These are phyloP conservation scores for Heterobasidion parviporum DNA, from an alignment of 1,284 basidiomycete species.

Conservation along the genomic window DNA sequence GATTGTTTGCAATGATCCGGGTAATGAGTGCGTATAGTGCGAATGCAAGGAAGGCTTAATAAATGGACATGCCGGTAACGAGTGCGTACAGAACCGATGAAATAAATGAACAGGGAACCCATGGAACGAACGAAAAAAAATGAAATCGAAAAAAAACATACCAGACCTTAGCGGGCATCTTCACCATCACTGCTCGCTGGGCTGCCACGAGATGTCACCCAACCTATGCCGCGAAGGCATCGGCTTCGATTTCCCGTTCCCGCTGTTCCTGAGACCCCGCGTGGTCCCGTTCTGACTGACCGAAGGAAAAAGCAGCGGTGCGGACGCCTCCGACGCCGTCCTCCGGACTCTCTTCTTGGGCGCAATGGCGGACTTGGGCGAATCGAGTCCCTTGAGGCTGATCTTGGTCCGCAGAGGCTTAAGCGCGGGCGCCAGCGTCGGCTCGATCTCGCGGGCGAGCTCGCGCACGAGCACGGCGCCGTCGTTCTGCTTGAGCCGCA, in stretches of 20 bases:
- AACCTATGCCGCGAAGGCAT: constrained; percentile 28
- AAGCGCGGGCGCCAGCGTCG: constrained; percentile 60
- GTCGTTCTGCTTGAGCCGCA: constrained; percentile 73
- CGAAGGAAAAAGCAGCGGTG: constrained; percentile 20
- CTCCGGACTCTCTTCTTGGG: constrained; percentile 55
- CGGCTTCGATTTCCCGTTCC: constrained; percentile 16
- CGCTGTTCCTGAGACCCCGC: constrained; percentile 3
- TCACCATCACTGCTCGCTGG: constrained; percentile 9
- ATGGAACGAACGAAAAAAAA: background rate
- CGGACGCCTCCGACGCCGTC: constrained; percentile 59
- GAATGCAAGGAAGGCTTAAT: background rate
- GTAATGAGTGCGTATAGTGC: background rate
- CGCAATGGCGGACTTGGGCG: constrained; percentile 39
- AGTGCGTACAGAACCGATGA: background rate
- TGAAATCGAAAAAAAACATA: background rate
- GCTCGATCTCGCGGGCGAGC: constrained; percentile 76
- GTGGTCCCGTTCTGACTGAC: constrained; percentile 13
- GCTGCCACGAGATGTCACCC: constrained; percentile 45
- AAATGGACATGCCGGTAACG: background rate
- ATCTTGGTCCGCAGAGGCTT: constrained; percentile 35
- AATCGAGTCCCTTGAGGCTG: constrained; percentile 25
- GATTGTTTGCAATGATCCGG: background rate
- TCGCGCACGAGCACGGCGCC: constrained; percentile 87
- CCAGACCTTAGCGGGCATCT: background rate
- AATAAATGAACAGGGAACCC: background rate